These are phyloP conservation scores for Solanum gracilifrons DNA, from an alignment of 257 asterid genomes.

Conservation along the genomic window DNA sequence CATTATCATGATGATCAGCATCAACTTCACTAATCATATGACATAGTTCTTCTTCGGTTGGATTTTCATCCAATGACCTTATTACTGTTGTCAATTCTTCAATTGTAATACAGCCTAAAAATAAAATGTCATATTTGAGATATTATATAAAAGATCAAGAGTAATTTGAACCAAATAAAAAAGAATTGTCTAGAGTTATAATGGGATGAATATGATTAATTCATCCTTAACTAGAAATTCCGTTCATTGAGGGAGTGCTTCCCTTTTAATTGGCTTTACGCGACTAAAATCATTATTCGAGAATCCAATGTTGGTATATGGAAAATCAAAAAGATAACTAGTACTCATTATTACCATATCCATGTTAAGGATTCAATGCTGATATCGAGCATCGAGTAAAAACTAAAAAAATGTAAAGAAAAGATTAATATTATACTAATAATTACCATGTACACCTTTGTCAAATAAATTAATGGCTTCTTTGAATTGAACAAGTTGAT, in stretches of 20 bases:
- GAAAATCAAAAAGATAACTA: background rate
- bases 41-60: constrained; percentile 30
- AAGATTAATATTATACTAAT: background rate
- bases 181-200: background rate
- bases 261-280: too few species aligned
- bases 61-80: constrained; percentile 38
- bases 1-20: background rate
- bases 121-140: background rate
- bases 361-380: background rate
- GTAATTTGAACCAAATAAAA: background rate
- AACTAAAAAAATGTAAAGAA: background rate
- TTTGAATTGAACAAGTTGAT: constrained; percentile 28
- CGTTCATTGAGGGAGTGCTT: too few species aligned
- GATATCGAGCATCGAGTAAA: background rate
- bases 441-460: constrained; percentile 35
- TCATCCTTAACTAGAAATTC: background rate
- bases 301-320: too few species aligned
- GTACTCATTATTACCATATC: background rate
- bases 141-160: background rate
- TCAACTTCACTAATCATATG: constrained; percentile 26
- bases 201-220: background rate
- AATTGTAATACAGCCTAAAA: constrained; percentile 31
- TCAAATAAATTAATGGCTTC: constrained; percentile 40
- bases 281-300: too few species aligned
- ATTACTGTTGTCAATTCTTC: constrained; percentile 40